Evolutionary conservation across 768 basidiomycete species (phyloP).

Genomic region (Tulasnella calospora): DNA sequence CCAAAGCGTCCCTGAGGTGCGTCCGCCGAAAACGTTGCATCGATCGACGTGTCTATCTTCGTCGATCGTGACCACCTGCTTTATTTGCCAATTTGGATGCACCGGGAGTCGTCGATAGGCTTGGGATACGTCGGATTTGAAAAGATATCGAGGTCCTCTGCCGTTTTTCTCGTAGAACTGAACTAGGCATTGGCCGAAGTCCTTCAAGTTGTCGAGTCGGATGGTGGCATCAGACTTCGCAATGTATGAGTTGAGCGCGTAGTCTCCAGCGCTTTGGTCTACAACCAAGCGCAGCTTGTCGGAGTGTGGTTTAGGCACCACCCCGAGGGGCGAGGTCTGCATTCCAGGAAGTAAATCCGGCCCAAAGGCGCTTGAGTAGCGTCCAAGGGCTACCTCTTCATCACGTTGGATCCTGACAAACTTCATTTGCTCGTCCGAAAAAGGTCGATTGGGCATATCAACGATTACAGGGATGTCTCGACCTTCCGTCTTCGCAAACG

Average conservation of each 20-base stretch:
- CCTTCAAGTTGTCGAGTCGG: slow-evolving; percentile 38
- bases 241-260: slow-evolving; percentile 41
- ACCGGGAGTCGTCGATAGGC: slow-evolving; percentile 41
- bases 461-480: slow-evolving; percentile 31
- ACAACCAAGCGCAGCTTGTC: slow-evolving; percentile 40
- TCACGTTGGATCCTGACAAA: slow-evolving; percentile 35
- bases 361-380: slow-evolving; percentile 36
- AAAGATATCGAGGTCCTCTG: slow-evolving; percentile 27
- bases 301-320: slow-evolving; percentile 39
- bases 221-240: slow-evolving; percentile 32
- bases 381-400: slow-evolving; percentile 30
- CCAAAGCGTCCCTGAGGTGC: slow-evolving; percentile 33
- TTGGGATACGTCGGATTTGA: slow-evolving; percentile 40
- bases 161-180: slow-evolving; percentile 22
- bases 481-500: slow-evolving; percentile 36
- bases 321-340: slow-evolving; percentile 41
- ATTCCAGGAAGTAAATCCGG: slow-evolving; percentile 43
- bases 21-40: slow-evolving; percentile 37
- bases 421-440: slow-evolving; percentile 20
- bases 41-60: slow-evolving; percentile 35
- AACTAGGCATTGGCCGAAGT: slow-evolving; percentile 32
- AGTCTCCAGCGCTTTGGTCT: slow-evolving; percentile 40
- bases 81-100: slow-evolving; percentile 43
- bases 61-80: slow-evolving; percentile 38
- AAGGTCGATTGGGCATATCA: slow-evolving; percentile 29